Base-by-base conservation (phyloP, 1,284 basidiomycete genomes). In the Stygiomarasmius scandens region DNA sequence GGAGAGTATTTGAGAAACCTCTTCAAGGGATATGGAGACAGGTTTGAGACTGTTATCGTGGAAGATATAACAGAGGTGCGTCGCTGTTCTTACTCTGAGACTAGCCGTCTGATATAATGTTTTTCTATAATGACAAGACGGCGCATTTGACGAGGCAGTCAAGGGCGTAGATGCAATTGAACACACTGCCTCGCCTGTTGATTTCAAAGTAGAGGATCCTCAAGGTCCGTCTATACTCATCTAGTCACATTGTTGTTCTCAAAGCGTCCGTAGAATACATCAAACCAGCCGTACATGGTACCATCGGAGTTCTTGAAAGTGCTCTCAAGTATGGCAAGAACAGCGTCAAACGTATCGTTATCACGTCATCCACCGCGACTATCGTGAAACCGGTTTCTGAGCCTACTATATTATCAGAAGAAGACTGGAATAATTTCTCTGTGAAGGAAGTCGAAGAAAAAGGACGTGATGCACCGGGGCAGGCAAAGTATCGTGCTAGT, bases 71-170 rank as follows among this genome's bases (percentile, higher is more conserved):
- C 72, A 4, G 67, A 74, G 72, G 78, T 76, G 46, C n/a, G 59
- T 34, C 32, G 20, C 14, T 45, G 23, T 19, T 41, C 38, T 16
- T 49, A 49, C 16, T 23, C 27, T n/a, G 2, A 3, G 3, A 6
- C 19, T 9, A 14, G 12, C 46, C n/a, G 23, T 22, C 47, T 25
- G 22, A 36, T 16, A 12, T 5, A 19, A 38, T 5, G 22, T 53
- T 10, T 46, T 55, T 48, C 38, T 45, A n/a, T n/a, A n/a, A 29
- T 44, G 43, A 11, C 59, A 79, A 74, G 77, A 81, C 9, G 84
- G 83, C n/a, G 85, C 83, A 2, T 90, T 90, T 62, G 86, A 90
- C 64, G 83, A 87, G 44, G 86, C 85, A 1, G 85, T 90, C 34
- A 83, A 84, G 66, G 86, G 77, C 1, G 82, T 90, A 0, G 81